Evolutionary conservation across 106 monocot species (phyloP).

Genomic region (Platanthera zijinensis): DNA sequence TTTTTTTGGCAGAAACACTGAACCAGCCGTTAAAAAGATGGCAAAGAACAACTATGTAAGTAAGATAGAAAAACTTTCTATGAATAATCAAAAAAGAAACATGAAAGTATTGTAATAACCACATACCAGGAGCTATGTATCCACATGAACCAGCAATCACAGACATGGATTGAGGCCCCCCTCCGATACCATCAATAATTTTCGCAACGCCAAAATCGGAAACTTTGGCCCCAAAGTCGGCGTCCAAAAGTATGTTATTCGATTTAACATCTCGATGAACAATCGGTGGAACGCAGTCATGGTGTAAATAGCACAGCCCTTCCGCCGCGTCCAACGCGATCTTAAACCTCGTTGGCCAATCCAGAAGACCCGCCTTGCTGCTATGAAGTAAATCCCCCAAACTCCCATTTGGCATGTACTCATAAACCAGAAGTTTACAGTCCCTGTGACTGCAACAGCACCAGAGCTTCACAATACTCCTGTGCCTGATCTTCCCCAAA

Average conservation of each 20-base stretch:
- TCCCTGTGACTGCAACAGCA: slow-evolving; percentile 10
- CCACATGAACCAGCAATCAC: slow-evolving; percentile 44
- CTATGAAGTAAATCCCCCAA: slow-evolving; percentile 20
- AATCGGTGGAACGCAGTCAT: slow-evolving; percentile 21
- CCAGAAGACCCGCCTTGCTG: slow-evolving; percentile 9
- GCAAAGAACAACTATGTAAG: not conserved
- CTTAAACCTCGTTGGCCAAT: slow-evolving; percentile 24
- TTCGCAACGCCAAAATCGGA: slow-evolving; percentile 49
- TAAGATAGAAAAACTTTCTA: not conserved
- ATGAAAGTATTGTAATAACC: not conserved
- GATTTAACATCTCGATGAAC: slow-evolving; percentile 29
- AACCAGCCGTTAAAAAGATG: not conserved
- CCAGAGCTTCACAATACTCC: slow-evolving; percentile 22
- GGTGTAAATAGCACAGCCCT: slow-evolving; percentile 23
- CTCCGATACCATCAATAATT: slow-evolving; percentile 15
- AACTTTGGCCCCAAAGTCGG: slow-evolving; percentile 17
- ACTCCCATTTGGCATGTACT: slow-evolving; percentile 28
- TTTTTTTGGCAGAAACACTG: too few species aligned
- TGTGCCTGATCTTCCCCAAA: slow-evolving; percentile 20
- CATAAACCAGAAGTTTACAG: slow-evolving; percentile 21
- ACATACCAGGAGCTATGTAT: slow-evolving; percentile 56
- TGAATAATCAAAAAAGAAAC: not conserved
- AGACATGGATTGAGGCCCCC: slow-evolving; percentile 32
- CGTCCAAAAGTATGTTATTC: slow-evolving; percentile 22
- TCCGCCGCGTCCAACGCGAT: slow-evolving; percentile 21